These are phyloP conservation scores for Willaertia magna DNA, from an alignment of 208 protist genomes.

Conservation along the genomic window DNA sequence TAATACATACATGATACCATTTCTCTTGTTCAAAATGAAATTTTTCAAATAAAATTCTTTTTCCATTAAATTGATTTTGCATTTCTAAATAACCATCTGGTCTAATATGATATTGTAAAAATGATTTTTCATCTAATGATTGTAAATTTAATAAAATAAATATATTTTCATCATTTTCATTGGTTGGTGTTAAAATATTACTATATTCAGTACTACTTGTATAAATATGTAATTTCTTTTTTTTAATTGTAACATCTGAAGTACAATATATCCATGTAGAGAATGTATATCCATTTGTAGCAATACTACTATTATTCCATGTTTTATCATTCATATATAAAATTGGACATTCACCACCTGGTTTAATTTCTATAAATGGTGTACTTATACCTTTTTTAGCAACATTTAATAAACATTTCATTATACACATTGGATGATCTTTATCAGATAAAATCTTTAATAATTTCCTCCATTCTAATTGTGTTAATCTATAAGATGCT, in stretches of 20 bases:
- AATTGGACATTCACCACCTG: neutral
- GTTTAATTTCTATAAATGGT: neutral
- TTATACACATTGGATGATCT: neutral
- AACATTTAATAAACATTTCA: neutral
- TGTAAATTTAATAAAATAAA: neutral
- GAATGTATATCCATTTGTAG: neutral
- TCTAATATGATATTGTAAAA: neutral
- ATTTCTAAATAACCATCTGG: neutral
- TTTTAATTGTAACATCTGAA: neutral
- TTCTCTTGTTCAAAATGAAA: neutral
- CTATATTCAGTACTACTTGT: too few relatives aligned
- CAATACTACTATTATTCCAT: neutral
- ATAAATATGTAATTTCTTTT: neutral
- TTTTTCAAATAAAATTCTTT: neutral
- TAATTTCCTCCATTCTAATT: slow-evolving; percentile 1
- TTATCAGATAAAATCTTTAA: neutral
- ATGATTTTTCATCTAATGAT: neutral
- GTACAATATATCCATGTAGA: neutral
- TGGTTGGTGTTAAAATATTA: neutral
- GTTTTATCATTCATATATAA: neutral
- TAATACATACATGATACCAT: neutral
- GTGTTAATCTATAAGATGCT: neutral
- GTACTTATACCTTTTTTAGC: neutral
- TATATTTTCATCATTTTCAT: neutral
- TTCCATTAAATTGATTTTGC: neutral